Conservation (phyloP, 108 stramenopile genomes). For the Skeletonema marinoi region DNA sequence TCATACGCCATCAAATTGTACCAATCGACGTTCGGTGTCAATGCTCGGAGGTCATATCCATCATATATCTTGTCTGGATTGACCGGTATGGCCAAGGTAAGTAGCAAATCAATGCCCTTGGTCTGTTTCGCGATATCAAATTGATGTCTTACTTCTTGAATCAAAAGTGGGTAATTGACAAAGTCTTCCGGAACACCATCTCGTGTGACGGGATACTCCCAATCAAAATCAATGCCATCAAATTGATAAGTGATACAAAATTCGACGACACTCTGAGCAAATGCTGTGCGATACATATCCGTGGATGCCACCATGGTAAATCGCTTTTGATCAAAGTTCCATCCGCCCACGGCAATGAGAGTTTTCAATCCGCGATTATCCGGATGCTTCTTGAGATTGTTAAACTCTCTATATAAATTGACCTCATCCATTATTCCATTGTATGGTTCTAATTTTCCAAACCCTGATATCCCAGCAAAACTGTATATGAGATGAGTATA, state of each 20-base stretch:
- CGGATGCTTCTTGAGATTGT: slow-evolving; percentile 18
- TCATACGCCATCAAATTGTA: slow-evolving; percentile 48
- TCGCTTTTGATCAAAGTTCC: slow-evolving; percentile 40
- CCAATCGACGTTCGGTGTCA: slow-evolving; percentile 29
- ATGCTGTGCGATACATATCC: background rate
- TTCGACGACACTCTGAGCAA: slow-evolving; percentile 25
- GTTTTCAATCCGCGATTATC: slow-evolving; percentile 15
- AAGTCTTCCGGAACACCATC: slow-evolving; percentile 34
- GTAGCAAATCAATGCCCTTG: slow-evolving; percentile 1
- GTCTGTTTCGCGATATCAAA: background rate
- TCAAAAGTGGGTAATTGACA: slow-evolving; percentile 27
- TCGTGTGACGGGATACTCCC: slow-evolving; percentile 43
- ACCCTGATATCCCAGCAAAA: slow-evolving; percentile 29
- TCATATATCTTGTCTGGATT: slow-evolving; percentile 9
- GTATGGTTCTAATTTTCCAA: slow-evolving; percentile 31
- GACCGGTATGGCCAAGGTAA: slow-evolving; percentile 38
- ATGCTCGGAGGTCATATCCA: slow-evolving; percentile 20
- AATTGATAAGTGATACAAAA: slow-evolving; percentile 22
- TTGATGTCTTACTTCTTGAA: slow-evolving; percentile 4
- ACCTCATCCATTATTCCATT: slow-evolving; percentile 34
- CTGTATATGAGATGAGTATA: slow-evolving; percentile 39
- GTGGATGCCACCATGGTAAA: slow-evolving; percentile 21
- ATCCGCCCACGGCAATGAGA: slow-evolving; percentile 38
- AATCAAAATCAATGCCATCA: slow-evolving; percentile 49
- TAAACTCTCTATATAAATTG: slow-evolving; percentile 23